Evolutionary conservation across 768 basidiomycete genomes (phyloP), one percentile per base, ranked within the genome.

Genomic region (Kwoniella pini): DNA sequence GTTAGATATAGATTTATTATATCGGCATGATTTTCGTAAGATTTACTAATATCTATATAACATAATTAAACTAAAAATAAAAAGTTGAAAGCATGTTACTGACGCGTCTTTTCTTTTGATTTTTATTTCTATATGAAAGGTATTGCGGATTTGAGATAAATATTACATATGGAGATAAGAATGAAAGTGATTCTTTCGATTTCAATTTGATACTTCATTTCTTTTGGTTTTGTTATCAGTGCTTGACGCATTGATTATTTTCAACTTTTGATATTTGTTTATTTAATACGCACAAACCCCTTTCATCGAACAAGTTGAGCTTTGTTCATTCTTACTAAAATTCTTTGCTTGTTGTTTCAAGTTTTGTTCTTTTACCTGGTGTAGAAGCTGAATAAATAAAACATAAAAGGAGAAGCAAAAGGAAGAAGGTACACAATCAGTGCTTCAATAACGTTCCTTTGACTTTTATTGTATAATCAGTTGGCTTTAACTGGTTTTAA

Each of bases 221-320:
- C 19, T 10, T 42, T 19, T 12, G 9, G 12, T 42, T 10, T 17
- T 42, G 5, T 12, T 11, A 9, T 42, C 48, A 33, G 26, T 50
- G 48, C 48, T 50, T 50, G 48, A 50, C 48, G 48, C 48, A 50
- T 50, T 50, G 48, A 50, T 33, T 30, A n/a, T n/a, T 48, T 28
- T 28, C n/a, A n/a, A 44, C 33, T 36, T 36, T 36, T 15, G 15
- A 5, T 42, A 6, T 13, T 36, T 36, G 33, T 36, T 36, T 36
- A 9, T 36, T 36, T 15, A 36, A 36, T 7, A 36, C 12, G 40
- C 19, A 12, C 48, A 17, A 50, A 15, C 48, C 17, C 15, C 9
- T 13, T 6, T 31, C 30, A 33, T 17, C 28, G 30, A 31, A 27
- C 7, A n/a, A 33, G 48, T n/a, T 50, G 48, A 50, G 48, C 48